phyloP scores from a whole-genome alignment of 2,329 filamentous ascomycete genomes.

The Neobulgaria alba region DNA sequence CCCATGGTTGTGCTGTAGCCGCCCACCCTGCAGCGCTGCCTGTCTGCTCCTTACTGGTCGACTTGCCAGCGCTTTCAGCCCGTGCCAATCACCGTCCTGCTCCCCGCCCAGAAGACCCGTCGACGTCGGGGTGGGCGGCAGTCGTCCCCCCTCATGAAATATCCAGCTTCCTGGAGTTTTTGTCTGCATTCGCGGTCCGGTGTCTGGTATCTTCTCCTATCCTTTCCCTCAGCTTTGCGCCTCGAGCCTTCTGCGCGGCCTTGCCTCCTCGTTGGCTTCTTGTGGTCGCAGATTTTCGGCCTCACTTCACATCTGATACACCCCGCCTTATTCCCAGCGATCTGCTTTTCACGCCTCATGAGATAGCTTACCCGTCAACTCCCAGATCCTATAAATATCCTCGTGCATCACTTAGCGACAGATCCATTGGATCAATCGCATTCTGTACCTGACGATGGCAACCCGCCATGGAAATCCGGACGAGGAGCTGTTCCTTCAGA shows the following conservation, averaged over 20 bases:
- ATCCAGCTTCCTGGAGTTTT: conserved; percentile 13
- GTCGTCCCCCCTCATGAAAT: conserved; percentile 9
- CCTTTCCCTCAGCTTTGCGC: conserved; percentile 13
- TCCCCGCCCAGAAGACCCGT: conserved; percentile 2
- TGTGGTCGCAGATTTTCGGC: conserved; percentile 20
- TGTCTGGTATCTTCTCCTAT: conserved; percentile 9
- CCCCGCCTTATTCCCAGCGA: conserved; percentile 18
- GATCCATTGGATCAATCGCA: conserved; percentile 16
- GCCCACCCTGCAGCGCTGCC: neutral
- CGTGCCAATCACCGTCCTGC: conserved; percentile 13
- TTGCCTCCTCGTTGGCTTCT: too few species aligned
- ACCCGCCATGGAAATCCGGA: conserved; percentile 55
- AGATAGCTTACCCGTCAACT: conserved; percentile 21
- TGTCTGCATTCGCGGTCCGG: conserved; percentile 15
- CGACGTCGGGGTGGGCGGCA: conserved; percentile 7
- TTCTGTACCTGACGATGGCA: conserved; percentile 25
- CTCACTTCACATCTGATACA: conserved; percentile 9
- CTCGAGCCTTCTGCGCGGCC: conserved; percentile 9
- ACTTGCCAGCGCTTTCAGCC: conserved; percentile 11
- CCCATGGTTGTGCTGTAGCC: too few species aligned
- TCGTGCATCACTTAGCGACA: conserved; percentile 21
- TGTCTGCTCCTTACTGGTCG: conserved; percentile 8
- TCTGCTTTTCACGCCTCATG: conserved; percentile 19
- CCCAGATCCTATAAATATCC: conserved; percentile 24
- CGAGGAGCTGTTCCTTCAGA: conserved; percentile 72